Base-by-base conservation (phyloP, 2,329 filamentous ascomycete genomes). In the Tolypocladium guangdongense region DNA sequence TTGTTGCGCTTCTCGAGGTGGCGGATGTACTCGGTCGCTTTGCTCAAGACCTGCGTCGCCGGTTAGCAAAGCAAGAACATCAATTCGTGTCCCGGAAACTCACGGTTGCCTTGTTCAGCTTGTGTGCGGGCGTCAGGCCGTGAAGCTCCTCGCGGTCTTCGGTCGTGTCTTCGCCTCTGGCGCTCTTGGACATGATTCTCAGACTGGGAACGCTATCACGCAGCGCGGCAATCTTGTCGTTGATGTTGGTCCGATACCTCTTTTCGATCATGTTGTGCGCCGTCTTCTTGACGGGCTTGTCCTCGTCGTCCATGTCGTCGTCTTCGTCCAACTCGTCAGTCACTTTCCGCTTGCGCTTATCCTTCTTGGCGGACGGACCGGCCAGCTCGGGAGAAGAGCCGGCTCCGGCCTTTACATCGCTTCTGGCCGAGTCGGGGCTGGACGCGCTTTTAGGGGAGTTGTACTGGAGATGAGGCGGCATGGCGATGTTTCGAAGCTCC, bases 251-350 rank as follows among this genome's bases (percentile, higher is more conserved):
- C 62, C 92, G 85, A 69, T 97, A 97, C 59, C 92, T 78, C 77
- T 96, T 97, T 73, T 97, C 92, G 58, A 97, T 96, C 79, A 97
- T 93, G 70, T 96, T 97, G 71, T 97, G 92, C 2, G 92, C 90
- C 35, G 91, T 95, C 78, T 96, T 96, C 77, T 96, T 96, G 55
- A 72, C 62, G 6, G 70, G 70, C 55, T 78, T 83, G 61, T 75
- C 80, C 59, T 78, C 78, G 50, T 81, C 69, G 33, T 78, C 71
- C 47, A 82, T 76, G 14, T 85, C 81, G 49, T 83, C 80, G n/a
- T 71, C 58, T 55, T 78, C 60, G 55, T 78, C 59, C 53, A 69
- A 62, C 51, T 82, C 78, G 50, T 76, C 78, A 0, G 83, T 83
- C 0, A 83, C 81, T 71, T 90, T 90, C 60, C 87, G 80, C 71